Percentiles rank a stretch among this genome's conserved stretches.
Evolutionary conservation across 1,284 basidiomycete species (phyloP).

Genomic region (Ceratobasidium sp.): DNA sequence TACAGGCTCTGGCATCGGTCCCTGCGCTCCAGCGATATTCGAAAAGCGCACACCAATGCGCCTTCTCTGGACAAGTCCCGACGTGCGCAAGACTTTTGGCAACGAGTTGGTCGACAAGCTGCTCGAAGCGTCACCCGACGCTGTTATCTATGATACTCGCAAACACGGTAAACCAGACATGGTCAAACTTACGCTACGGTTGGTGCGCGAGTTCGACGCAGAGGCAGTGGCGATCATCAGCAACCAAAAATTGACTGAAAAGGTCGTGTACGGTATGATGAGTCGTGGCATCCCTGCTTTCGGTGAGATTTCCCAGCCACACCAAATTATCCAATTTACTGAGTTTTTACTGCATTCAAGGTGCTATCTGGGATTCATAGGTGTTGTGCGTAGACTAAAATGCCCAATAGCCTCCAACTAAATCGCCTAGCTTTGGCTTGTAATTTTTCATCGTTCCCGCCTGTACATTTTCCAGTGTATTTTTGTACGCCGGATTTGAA

Average conservation of each 20-base stretch:
- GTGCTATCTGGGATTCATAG: conserved; percentile 42
- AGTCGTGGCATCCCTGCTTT: no score
- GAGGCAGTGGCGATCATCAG: conserved; percentile 66
- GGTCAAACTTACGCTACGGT: conserved; percentile 55
- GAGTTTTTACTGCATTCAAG: conserved; percentile 25
- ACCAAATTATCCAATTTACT: background rate
- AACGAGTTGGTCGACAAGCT: no score
- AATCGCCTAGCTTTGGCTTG: background rate
- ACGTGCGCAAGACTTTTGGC: no score
- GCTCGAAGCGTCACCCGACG: no score
- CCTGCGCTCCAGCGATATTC: no score
- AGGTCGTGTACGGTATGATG: no score
- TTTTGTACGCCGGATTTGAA: background rate
- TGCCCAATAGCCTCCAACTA: no score
- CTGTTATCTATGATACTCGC: no score
- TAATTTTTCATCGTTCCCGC: background rate
- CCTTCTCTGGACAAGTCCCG: no score
- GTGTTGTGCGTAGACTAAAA: background rate
- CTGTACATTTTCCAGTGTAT: background rate
- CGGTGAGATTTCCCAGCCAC: conserved; percentile 50
- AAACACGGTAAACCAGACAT: no score
- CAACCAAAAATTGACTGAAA: conserved; percentile 65
- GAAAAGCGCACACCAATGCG: no score
- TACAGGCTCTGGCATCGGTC: conserved; percentile 68
- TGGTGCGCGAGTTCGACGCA: conserved; percentile 65